phyloP scores from a whole-genome alignment of 352 stramenopile genomes.

The Phytophthora vignae region DNA sequence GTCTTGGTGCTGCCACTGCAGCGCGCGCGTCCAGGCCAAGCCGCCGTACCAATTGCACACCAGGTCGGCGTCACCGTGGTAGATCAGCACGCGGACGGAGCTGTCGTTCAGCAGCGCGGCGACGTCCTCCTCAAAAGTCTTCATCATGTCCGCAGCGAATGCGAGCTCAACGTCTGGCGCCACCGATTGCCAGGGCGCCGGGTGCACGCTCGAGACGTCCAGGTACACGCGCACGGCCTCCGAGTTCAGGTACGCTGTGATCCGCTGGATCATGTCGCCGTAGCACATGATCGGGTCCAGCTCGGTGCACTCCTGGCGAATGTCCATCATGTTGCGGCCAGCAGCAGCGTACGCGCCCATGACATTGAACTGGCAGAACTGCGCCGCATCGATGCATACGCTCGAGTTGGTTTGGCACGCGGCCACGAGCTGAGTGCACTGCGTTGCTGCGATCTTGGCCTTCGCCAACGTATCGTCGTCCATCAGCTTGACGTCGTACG shows the following conservation, averaged over 20 bases:
- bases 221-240: constrained; percentile 41
- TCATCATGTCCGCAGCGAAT: constrained; percentile 90
- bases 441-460: constrained; percentile 27
- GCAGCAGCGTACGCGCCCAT: constrained; percentile 27
- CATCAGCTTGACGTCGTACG: constrained; percentile 64
- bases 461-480: constrained; percentile 29
- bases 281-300: constrained; percentile 39
- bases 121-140: constrained; percentile 89
- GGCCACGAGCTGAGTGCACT: constrained; percentile 45
- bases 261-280: constrained; percentile 35
- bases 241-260: constrained; percentile 67
- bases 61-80: constrained; percentile 96
- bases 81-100: constrained; percentile 90
- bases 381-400: constrained; percentile 31
- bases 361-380: constrained; percentile 34
- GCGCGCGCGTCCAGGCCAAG: constrained; percentile 90
- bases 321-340: constrained; percentile 65
- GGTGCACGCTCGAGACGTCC: constrained; percentile 32
- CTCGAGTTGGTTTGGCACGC: constrained; percentile 35
- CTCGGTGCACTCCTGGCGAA: constrained; percentile 48
- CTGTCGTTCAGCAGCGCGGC: constrained; percentile 78
- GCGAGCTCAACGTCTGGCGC: constrained; percentile 25
- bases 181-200: constrained; percentile 65
- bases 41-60: constrained; percentile 98
- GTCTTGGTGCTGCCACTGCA: constrained; percentile 91